Conservation (phyloP, 352 stramenopile species). For the Blastocystis hominis region DNA sequence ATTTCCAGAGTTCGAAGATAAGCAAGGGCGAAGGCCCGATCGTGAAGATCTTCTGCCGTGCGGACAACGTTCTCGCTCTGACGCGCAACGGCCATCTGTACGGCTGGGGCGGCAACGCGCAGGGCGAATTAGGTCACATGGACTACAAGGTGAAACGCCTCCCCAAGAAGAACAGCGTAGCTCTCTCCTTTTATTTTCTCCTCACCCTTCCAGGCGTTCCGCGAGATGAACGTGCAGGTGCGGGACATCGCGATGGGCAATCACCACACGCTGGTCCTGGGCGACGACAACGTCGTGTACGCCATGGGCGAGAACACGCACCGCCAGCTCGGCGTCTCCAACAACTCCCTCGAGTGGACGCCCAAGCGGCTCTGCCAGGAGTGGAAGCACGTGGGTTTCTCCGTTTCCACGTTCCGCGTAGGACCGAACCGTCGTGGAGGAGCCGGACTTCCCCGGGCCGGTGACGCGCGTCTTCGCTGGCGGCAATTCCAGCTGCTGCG, state of each 20-base stretch:
- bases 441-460: neutral
- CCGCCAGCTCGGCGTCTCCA: conserved; percentile 12
- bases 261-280: conserved; percentile 24
- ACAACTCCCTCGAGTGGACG: conserved; percentile 34
- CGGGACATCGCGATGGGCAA: conserved; percentile 2
- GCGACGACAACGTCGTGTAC: conserved; percentile 1
- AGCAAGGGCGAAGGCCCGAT: conserved; percentile 37
- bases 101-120: conserved; percentile 26
- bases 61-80: neutral
- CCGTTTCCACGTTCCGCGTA: neutral
- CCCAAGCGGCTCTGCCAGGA: conserved; percentile 27
- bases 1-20: conserved; percentile 42
- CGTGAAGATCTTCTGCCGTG: neutral
- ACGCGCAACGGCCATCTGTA: conserved; percentile 29
- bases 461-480: conserved; percentile 2
- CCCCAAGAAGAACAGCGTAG: conserved; percentile 51
- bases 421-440: conserved; percentile 2
- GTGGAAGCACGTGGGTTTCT: conserved; percentile 1
- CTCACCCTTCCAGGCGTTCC: neutral
- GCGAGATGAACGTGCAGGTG: conserved; percentile 52
- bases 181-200: neutral
- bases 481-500: conserved; percentile 9
- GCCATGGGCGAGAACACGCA: conserved; percentile 39
- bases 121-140: conserved; percentile 45
- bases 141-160: conserved; percentile 44